Evolutionary conservation across 2,329 filamentous ascomycete species (phyloP).

Genomic region (Epichloe typhina): DNA sequence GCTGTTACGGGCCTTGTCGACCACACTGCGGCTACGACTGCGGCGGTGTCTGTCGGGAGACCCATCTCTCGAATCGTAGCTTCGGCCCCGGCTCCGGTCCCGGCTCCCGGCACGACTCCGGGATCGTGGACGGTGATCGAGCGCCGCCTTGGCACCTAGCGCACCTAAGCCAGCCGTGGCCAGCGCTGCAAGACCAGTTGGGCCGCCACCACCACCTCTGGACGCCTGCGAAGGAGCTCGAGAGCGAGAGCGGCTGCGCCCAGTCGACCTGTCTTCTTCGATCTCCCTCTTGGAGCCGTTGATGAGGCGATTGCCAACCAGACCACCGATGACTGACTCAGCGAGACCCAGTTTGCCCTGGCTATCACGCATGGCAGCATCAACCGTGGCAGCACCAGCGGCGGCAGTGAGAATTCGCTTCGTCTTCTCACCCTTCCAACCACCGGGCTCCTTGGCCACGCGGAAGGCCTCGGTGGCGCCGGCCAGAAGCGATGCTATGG

Average conservation of each 20-base stretch:
- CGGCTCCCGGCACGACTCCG: conserved; percentile 36
- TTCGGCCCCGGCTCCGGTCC: conserved; percentile 33
- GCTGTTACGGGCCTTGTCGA: conserved; percentile 46
- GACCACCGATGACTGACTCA: conserved; percentile 78
- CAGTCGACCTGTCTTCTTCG: conserved; percentile 44
- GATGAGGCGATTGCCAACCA: conserved; percentile 73
- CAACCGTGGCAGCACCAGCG: conserved; percentile 71
- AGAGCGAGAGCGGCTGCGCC: conserved; percentile 58
- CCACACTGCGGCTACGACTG: conserved; percentile 52
- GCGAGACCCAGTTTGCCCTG: conserved; percentile 74
- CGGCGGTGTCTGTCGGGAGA: conserved; percentile 30
- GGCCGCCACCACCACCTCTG: conserved; percentile 28
- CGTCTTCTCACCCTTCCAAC: conserved; percentile 83
- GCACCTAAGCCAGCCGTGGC: conserved; percentile 50
- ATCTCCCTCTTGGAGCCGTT: conserved; percentile 63
- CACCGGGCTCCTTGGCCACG: conserved; percentile 74
- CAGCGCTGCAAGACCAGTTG: conserved; percentile 44
- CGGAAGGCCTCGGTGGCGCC: conserved; percentile 88
- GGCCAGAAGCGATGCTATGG: conserved; percentile 80
- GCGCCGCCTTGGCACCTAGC: conserved; percentile 46
- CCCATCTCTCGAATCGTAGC: conserved; percentile 27
- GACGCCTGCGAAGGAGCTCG: conserved; percentile 42
- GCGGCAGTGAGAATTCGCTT: conserved; percentile 86
- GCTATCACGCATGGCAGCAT: conserved; percentile 58
- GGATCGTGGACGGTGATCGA: conserved; percentile 36